Conservation (phyloP, 2,329 filamentous ascomycete species). For the Fonsecaea erecta region DNA sequence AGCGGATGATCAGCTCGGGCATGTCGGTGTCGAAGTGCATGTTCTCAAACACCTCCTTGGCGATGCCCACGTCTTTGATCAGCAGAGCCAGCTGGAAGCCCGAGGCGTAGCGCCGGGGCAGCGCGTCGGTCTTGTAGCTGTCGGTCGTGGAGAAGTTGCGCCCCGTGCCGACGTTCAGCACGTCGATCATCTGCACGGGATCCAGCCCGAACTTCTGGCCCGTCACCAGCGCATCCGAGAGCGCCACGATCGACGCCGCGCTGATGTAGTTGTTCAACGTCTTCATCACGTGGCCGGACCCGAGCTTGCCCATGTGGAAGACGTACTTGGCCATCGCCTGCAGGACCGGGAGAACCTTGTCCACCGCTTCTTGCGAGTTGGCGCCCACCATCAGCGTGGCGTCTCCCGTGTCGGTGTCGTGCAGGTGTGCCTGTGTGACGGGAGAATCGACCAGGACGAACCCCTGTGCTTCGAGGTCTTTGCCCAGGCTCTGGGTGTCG, state of each 20-base stretch:
- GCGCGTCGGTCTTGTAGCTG: constrained; percentile 37
- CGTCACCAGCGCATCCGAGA: constrained; percentile 32
- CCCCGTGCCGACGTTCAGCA: constrained; percentile 49
- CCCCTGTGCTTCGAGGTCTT: constrained; percentile 25
- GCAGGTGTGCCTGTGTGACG: constrained; percentile 33
- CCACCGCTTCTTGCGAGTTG: constrained; percentile 28
- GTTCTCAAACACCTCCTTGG: constrained; percentile 34
- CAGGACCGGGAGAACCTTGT: constrained; percentile 30
- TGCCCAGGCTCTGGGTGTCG: constrained; percentile 31
- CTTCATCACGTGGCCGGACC: constrained; percentile 35
- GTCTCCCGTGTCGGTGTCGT: constrained; percentile 34
- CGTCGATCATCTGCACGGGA: constrained; percentile 45
- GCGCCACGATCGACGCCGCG: constrained; percentile 31
- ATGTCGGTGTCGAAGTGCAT: constrained; percentile 27
- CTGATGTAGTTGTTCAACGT: constrained; percentile 36
- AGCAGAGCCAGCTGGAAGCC: constrained; percentile 33
- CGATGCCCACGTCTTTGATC: constrained; percentile 35
- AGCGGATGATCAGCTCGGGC: constrained; percentile 31
- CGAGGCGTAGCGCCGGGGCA: constrained; percentile 31
- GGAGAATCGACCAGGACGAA: constrained; percentile 33
- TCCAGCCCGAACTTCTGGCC: constrained; percentile 35
- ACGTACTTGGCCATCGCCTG: constrained; percentile 35
- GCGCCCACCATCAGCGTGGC: constrained; percentile 35
- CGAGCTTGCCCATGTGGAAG: constrained; percentile 35
- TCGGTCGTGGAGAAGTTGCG: constrained; percentile 43